phyloP scores from a whole-genome alignment of 257 asterid genomes.

The Petrea volubilis region DNA sequence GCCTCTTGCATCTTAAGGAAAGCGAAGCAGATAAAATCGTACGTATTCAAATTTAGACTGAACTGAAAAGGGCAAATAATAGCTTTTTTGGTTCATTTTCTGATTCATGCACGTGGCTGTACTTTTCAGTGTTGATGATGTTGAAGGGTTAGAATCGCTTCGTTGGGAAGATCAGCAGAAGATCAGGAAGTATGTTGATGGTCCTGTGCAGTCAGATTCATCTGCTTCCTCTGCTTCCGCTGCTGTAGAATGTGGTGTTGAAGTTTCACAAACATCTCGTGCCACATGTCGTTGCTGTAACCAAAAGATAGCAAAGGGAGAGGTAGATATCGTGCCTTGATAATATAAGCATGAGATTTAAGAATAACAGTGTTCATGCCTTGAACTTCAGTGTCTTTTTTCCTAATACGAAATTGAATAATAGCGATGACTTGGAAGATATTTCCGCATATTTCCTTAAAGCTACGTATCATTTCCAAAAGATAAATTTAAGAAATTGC shows the following conservation, averaged over 20 bases:
- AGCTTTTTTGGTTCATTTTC: constrained; percentile 2
- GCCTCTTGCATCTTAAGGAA: constrained; percentile 73
- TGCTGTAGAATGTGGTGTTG: constrained; percentile 53
- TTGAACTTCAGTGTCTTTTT: background rate
- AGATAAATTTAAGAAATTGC: no score
- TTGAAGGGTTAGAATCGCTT: constrained; percentile 84
- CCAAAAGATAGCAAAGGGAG: constrained; percentile 79
- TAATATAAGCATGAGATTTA: background rate
- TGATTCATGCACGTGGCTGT: constrained; percentile 12
- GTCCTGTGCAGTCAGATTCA: constrained; percentile 32
- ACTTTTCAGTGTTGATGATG: constrained; percentile 68
- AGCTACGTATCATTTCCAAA: no score
- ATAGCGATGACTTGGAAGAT: background rate
- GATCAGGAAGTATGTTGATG: constrained; percentile 67
- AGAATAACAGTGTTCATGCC: background rate
- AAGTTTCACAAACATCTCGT: constrained; percentile 74
- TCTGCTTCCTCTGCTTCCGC: constrained; percentile 45
- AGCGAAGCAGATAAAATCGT: constrained; percentile 78
- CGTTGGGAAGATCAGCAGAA: constrained; percentile 96
- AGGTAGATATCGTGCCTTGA: constrained; percentile 43
- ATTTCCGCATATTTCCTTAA: no score
- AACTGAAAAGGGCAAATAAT: background rate
- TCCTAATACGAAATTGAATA: background rate
- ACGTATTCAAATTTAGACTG: constrained; percentile 24
- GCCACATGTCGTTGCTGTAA: constrained; percentile 77